A percentile compares a stretch with the other conserved stretches of the same genome.
phyloP scores from a whole-genome alignment of 352 stramenopile genomes.

The Globisporangium polare region DNA sequence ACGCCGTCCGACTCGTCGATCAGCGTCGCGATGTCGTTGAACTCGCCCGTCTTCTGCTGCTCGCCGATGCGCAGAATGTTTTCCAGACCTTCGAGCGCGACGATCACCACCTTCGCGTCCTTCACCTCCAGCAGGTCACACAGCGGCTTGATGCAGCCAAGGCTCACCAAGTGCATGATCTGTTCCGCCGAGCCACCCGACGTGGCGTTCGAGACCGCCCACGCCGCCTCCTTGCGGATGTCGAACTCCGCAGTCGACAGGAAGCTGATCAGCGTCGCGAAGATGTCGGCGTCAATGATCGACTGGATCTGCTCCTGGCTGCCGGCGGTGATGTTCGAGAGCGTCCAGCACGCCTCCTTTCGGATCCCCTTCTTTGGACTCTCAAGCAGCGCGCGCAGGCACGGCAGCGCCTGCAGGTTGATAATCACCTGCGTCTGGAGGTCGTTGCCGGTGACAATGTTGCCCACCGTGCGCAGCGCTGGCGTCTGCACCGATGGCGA shows the following conservation, averaged over 20 bases:
- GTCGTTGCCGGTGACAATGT: conserved; percentile 99
- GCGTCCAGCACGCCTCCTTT: conserved; percentile 99
- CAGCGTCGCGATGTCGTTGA: conserved; percentile 94
- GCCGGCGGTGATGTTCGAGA: conserved; percentile 99
- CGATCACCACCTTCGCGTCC: conserved; percentile 98
- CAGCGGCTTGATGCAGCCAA: conserved; percentile 96
- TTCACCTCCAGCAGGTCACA: conserved; percentile 95
- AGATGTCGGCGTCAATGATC: conserved; percentile 97
- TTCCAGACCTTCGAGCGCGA: conserved; percentile 98
- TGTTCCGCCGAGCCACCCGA: conserved; percentile 92
- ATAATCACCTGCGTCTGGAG: conserved; percentile 99
- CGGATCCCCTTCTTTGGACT: conserved; percentile 97
- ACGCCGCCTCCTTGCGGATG: conserved; percentile 84
- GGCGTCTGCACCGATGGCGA: conserved; percentile 83
- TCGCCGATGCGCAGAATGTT: conserved; percentile 97
- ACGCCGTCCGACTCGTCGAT: conserved; percentile 97
- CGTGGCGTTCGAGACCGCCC: conserved; percentile 84
- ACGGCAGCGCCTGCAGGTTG: conserved; percentile 96
- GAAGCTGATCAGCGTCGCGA: conserved; percentile 95
- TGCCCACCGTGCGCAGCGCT: conserved; percentile 90
- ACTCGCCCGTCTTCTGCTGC: conserved; percentile 57
- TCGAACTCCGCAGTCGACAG: conserved; percentile 97
- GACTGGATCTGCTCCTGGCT: conserved; percentile 99
- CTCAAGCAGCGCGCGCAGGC: conserved; percentile 93
- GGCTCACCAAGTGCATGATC: conserved; percentile 96